Conservation (phyloP, 768 basidiomycete species). For the Rhodotorula taiwanensis region DNA sequence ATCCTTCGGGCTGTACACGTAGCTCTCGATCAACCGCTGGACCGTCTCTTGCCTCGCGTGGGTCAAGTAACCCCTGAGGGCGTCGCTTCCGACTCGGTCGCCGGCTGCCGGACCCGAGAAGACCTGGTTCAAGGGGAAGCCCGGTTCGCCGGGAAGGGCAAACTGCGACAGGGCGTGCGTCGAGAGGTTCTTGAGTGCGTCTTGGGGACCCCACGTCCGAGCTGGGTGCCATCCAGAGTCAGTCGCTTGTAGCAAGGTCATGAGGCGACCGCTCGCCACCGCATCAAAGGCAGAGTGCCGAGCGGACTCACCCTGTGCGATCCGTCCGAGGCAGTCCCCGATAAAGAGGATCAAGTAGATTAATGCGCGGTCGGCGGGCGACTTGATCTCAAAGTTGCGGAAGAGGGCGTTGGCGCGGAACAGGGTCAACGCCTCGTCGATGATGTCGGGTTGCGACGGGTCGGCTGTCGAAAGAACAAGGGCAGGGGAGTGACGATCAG, state of each 20-base stretch:
- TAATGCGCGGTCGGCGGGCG: slow-evolving; percentile 51
- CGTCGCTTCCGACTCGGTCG: slow-evolving; percentile 72
- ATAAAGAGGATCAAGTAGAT: slow-evolving; percentile 97
- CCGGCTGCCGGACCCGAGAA: slow-evolving; percentile 62
- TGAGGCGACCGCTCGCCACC: too few relatives aligned
- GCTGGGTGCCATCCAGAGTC: slow-evolving; percentile 36
- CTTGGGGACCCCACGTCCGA: slow-evolving; percentile 55
- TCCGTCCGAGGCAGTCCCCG: slow-evolving; percentile 89
- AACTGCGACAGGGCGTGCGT: slow-evolving; percentile 91
- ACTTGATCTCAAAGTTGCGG: slow-evolving; percentile 97
- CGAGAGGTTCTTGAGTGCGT: slow-evolving; percentile 78
- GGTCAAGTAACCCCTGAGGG: slow-evolving; percentile 78
- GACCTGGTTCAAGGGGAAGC: slow-evolving; percentile 84
- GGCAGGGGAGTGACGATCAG: too few relatives aligned
- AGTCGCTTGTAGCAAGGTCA: neutral
- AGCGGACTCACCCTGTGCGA: slow-evolving; percentile 52
- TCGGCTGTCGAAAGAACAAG: too few relatives aligned
- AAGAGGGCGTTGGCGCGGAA: slow-evolving; percentile 99
- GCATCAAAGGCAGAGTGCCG: too few relatives aligned
- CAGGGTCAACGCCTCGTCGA: slow-evolving; percentile 91
- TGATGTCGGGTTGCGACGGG: slow-evolving; percentile 70
- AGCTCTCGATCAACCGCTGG: slow-evolving; percentile 65
- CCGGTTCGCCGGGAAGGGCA: slow-evolving; percentile 89
- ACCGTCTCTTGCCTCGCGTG: slow-evolving; percentile 92
- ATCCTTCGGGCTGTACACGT: slow-evolving; percentile 56